These are phyloP conservation scores for Myxozyma mucilagina DNA, from an alignment of 805 yeast genomes.

Conservation along the genomic window DNA sequence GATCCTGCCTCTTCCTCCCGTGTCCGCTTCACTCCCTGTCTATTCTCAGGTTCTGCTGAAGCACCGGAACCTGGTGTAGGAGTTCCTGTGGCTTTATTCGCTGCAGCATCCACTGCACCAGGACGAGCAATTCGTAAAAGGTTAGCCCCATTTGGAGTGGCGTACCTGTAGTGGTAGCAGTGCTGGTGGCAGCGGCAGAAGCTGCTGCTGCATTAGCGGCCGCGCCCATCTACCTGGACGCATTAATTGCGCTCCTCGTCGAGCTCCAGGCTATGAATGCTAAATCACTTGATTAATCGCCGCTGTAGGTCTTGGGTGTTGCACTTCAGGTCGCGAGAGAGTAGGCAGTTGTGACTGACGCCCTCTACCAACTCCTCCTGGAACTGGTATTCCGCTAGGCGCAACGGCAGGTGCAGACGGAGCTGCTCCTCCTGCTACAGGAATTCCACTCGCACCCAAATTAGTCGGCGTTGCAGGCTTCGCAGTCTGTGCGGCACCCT, in stretches of 20 bases:
- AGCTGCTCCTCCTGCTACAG: not conserved
- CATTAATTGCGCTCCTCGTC: constrained; percentile 7
- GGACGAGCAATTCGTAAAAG: too few species aligned
- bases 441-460: not conserved
- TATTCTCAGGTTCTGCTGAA: not conserved
- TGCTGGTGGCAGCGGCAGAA: constrained; percentile 2
- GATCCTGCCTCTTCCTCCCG: constrained; percentile 15
- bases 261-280: constrained; percentile 18
- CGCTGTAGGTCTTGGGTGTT: constrained; percentile 1
- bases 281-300: constrained; percentile 3
- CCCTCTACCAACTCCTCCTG: not conserved
- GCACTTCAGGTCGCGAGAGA: constrained; percentile 21
- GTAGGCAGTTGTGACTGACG: constrained; percentile 24
- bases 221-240: constrained; percentile 6
- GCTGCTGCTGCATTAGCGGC: not conserved
- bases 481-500: not conserved
- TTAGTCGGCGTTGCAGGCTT: constrained; percentile 3
- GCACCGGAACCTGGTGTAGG: not conserved
- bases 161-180: not conserved
- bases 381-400: not conserved
- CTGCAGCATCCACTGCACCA: too few species aligned
- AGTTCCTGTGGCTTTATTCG: too few species aligned
- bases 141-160: not conserved
- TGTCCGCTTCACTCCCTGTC: constrained; percentile 9
- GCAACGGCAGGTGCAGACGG: not conserved